phyloP scores from a whole-genome alignment of 805 yeast genomes.

The Metschnikowia kunwiensis region DNA sequence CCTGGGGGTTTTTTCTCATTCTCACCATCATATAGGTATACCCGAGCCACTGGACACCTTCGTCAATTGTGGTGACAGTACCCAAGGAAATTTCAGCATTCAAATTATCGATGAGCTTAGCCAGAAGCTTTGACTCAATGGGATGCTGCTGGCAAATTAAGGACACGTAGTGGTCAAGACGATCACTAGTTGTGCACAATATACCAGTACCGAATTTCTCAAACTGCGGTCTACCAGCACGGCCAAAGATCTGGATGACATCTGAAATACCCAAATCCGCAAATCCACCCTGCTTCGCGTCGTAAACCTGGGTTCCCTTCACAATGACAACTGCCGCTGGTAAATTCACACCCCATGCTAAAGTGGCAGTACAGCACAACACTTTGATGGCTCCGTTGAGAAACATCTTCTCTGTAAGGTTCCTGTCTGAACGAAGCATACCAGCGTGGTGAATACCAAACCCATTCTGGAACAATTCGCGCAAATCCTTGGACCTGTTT shows the following conservation, averaged over 20 bases:
- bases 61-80: constrained; percentile 89
- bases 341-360: constrained; percentile 99
- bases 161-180: constrained; percentile 83
- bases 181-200: constrained; percentile 77
- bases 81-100: constrained; percentile 97
- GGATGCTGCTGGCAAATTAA: constrained; percentile 93
- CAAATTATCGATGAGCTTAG: constrained; percentile 81
- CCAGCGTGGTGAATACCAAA: constrained; percentile 98
- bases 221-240: constrained; percentile 99
- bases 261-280: constrained; percentile 93
- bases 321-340: constrained; percentile 98
- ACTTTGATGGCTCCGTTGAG: constrained; percentile 82
- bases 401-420: constrained; percentile 84
- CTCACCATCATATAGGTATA: constrained; percentile 92
- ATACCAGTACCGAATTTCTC: constrained; percentile 92
- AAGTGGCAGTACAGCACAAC: constrained; percentile 91
- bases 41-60: constrained; percentile 97
- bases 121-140: constrained; percentile 79
- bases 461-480: constrained; percentile 76
- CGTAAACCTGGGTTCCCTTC: constrained; percentile 95
- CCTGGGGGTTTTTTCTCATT: constrained; percentile 91
- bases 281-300: constrained; percentile 91
- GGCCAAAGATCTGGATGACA: constrained; percentile 96
- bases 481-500: constrained; percentile 72
- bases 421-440: constrained; percentile 86